Evolutionary conservation across 306 rosid genomes (phyloP), one percentile per base, ranked within the genome.

Genomic region (Arachis stenosperma): DNA sequence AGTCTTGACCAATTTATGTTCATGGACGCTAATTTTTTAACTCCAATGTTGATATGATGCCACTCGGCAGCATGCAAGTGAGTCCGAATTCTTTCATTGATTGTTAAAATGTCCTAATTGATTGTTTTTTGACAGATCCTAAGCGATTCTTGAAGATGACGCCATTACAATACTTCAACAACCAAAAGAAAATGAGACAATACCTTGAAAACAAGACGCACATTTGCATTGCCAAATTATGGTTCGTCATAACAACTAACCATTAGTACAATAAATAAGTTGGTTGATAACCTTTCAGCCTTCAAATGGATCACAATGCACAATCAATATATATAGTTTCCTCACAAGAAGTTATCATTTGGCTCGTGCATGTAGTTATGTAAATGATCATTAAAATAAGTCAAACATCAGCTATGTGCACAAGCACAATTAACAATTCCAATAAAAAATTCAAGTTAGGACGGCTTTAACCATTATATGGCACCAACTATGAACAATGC

Each of bases 291-390:
- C 14, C 47, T 11, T 53, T 56, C 40, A 13, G 14, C 47, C 15
- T 53, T 56, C 40, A 73, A 61, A 12, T 54, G 54, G 9, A 74
- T 37, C 74, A 10, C 40, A 53, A 55, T 56, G 77, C 69, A 80
- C 69, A 69, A 82, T 77, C 82, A 79, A 80, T 78, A 72, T 56
- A 66, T 11, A 78, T 57, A 67, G 30, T 52, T 10, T 13, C 69
- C 53, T 61, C 55, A 30, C 51, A 60, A 70, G 53, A 69, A 37
- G 27, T 22, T 22, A n/a, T 44, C 44, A 53, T 56, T 54, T 66
- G 61, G 37, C 14, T 51, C 72, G 77, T 70, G 82, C 87, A 67
- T 43, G 56, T 12, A 6, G 27, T 1, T 63, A 37, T 68, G 8
- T 22, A 13, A 7, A 56, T 46, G 67, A 64, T 27, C 70, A 63